phyloP scores from a whole-genome alignment of 768 basidiomycete species.

The Lentinula boryana region DNA sequence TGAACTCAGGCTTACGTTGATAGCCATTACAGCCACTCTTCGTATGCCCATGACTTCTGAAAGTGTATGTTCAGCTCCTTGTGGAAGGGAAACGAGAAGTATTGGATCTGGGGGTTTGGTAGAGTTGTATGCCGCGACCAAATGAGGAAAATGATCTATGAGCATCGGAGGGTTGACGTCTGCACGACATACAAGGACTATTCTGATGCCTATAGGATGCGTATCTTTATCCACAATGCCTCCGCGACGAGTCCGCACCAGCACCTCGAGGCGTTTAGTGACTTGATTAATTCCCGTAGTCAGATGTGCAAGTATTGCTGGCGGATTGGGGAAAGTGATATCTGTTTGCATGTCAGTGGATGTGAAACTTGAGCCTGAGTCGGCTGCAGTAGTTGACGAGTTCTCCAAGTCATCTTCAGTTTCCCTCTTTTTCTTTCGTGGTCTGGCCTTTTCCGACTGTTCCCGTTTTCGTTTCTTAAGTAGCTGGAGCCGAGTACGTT shows the following conservation, averaged over 20 bases:
- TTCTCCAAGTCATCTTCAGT: constrained; percentile 5
- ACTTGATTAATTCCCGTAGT: constrained; percentile 76
- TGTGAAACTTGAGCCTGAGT: background rate
- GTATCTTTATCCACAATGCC: background rate
- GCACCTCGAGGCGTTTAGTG: constrained; percentile 63
- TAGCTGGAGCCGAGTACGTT: constrained; percentile 22
- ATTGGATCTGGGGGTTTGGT: constrained; percentile 26
- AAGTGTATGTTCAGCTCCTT: constrained; percentile 57
- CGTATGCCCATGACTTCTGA: constrained; percentile 61
- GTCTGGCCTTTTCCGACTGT: constrained; percentile 7
- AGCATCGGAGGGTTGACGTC: constrained; percentile 72
- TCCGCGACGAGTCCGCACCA: constrained; percentile 23
- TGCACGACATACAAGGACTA: constrained; percentile 65
- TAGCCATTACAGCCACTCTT: constrained; percentile 57
- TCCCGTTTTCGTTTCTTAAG: constrained; percentile 35
- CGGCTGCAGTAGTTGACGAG: background rate
- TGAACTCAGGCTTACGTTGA: constrained; percentile 47
- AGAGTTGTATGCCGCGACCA: constrained; percentile 75
- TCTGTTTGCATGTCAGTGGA: background rate
- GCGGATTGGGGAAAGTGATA: constrained; percentile 14
- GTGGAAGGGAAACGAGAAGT: constrained; percentile 59
- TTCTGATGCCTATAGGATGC: constrained; percentile 23
- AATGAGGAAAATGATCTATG: constrained; percentile 68
- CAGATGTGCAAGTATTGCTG: constrained; percentile 41
- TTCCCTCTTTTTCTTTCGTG: constrained; percentile 18